Conservation (phyloP, 352 stramenopile genomes). For the Pythium monospermum region DNA sequence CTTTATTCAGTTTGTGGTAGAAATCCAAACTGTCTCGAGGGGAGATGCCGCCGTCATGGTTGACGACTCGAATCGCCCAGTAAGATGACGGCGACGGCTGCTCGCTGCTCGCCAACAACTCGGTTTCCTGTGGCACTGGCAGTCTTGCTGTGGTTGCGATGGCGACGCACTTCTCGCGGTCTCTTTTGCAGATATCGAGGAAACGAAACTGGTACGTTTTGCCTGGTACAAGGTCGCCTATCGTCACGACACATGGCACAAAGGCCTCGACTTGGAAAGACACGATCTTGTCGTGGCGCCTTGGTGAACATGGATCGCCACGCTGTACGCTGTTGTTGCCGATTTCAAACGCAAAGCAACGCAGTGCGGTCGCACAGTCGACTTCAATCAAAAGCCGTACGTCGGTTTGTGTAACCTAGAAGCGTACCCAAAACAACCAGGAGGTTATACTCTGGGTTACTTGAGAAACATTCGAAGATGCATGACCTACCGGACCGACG, state of each 20-base stretch:
- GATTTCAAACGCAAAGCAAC: slow-evolving; percentile 31
- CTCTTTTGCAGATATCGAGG: slow-evolving; percentile 27
- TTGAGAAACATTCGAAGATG: no score
- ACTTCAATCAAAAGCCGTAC: neutral
- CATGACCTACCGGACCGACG: slow-evolving; percentile 25
- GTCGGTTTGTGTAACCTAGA: neutral
- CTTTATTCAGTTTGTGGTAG: no score
- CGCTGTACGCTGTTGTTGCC: no score
- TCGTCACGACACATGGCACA: slow-evolving; percentile 16
- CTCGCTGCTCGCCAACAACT: neutral
- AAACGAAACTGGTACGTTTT: slow-evolving; percentile 38
- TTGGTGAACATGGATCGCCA: neutral
- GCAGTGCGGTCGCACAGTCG: neutral
- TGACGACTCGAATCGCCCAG: slow-evolving; percentile 19
- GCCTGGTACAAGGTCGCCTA: slow-evolving; percentile 21
- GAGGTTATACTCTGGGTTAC: neutral
- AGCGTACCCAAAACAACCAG: no score
- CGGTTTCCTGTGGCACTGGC: no score
- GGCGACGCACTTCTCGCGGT: slow-evolving; percentile 31
- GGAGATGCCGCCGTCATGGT: slow-evolving; percentile 17
- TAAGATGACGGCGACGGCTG: neutral
- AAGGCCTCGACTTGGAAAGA: slow-evolving; percentile 10
- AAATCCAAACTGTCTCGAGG: no score
- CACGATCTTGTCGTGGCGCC: neutral
- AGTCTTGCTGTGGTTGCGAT: slow-evolving; percentile 19